Evolutionary conservation across 257 asterid genomes (phyloP).

Genomic region (Primulina eburnea): DNA sequence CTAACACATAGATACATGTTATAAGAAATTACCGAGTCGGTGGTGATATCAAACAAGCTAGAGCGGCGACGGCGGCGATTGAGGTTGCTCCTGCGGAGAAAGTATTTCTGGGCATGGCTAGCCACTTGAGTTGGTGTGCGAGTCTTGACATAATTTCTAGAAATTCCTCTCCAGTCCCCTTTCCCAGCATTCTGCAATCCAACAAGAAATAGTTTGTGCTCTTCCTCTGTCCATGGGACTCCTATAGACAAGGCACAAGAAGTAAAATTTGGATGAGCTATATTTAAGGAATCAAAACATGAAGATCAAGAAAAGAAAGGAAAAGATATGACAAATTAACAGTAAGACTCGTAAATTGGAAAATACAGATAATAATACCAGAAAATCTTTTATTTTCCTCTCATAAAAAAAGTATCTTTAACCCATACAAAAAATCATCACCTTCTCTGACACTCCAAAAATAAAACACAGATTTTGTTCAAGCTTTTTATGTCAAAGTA

Average conservation of each 20-base stretch:
- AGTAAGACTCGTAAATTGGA: too few species aligned
- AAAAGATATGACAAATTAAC: neutral
- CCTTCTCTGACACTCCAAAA: neutral
- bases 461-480: neutral
- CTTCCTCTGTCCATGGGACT: slow-evolving; percentile 91
- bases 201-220: slow-evolving; percentile 73
- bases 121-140: slow-evolving; percentile 97
- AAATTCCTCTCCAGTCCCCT: slow-evolving; percentile 94
- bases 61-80: slow-evolving; percentile 86
- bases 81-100: slow-evolving; percentile 64
- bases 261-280: neutral
- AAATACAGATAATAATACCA: neutral
- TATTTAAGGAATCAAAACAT: slow-evolving; percentile 4
- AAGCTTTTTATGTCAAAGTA: neutral
- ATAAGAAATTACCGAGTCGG: slow-evolving; percentile 56
- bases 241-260: slow-evolving; percentile 41
- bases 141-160: slow-evolving; percentile 76
- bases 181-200: slow-evolving; percentile 79
- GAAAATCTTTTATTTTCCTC: neutral
- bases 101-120: slow-evolving; percentile 91
- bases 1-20: neutral
- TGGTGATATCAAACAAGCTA: slow-evolving; percentile 87
- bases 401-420: neutral
- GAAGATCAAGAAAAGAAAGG: slow-evolving; percentile 11
- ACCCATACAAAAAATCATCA: neutral